Base-by-base conservation (phyloP, 257 asterid species). In the Nicotiana undulata region DNA sequence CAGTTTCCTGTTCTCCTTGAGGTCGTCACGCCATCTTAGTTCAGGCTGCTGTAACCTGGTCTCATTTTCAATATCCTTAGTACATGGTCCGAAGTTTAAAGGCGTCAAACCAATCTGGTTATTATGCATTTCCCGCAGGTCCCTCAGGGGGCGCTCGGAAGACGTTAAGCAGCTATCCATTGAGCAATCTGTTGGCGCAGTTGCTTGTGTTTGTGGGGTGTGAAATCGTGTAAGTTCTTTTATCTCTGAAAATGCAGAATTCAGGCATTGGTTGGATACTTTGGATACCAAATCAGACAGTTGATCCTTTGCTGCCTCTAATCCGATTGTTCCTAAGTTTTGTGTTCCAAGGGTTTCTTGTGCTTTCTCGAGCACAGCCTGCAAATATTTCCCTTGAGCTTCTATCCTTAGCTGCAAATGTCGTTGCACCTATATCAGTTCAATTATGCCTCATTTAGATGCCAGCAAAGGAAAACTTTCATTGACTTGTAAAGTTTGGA, bases 341-440 rank as follows among this genome's bases (percentile, higher is more conserved):
- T 92, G 97, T 59, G 87, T 88, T 82, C 94, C 97, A 34, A 95
- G 94, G 51, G 97, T 91, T 76, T 93, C 98, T 76, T 95, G 97
- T 64, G 98, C 98, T 80, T 91, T 92, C 88, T 93, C 98, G 65
- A 95, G 94, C 79, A 95, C 99, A n/a, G 90, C 85, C 83, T 95
- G 97, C 79, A 93, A 82, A 81, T 93, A 92, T 88, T 90, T 92
- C 53, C 98, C 96, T 84, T 93, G 98, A 58, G 98, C 93, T 91
- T 93, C 97, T 82, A 93, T 90, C 37, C 92, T 72, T 82, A 93
- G 90, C 90, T 93, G 97, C 84, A 92, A 82, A 80, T 89, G 97
- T 56, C 98, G 93, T 80, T 94, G 97, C 82, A 94, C 98, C 98
- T 94, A 85, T 77, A 75, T 66, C 81, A 81, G 88, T 80, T 77